Evolutionary conservation across 768 basidiomycete genomes (phyloP), one percentile per base, ranked within the genome.

Genomic region (Tylopilus plumbeoviolaceoides): DNA sequence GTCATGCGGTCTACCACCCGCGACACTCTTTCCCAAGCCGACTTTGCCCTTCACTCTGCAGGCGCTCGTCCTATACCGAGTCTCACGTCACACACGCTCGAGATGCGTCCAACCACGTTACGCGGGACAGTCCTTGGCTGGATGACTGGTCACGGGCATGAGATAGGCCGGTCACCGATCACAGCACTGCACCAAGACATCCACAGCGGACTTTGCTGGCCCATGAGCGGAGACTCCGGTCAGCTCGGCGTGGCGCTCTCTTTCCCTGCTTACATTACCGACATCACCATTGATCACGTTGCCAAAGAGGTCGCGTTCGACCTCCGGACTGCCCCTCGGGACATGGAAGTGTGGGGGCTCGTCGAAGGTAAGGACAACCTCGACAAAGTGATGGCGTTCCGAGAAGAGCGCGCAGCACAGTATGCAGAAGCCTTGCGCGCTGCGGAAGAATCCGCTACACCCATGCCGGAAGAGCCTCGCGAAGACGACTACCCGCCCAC

Each of bases 331-430:
- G 91, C 92, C 2, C 95, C 95, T 40, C 75, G 81, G 53, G 76
- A 86, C 40, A 90, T 98, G 82, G 91, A 97, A 60, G 80, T 95
- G 5, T 95, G 93, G 94, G 94, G 84, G 0, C 69, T 93, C 58
- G 80, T 95, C 31, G 93, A 97, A 58, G 90, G 89, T 10, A 55
- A 63, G 47, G 87, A 89, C 4, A 90, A 94, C 59, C 50, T 82
- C 7, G 78, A 69, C 33, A 87, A 83, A 65, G 73, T 89, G 27
- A 63, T 62, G 25, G 77, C 71, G 48, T 90, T 85, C 75, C 73
- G 71, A 57, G 76, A 70, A 56, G 74, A 77, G 64, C 75, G 72
- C 63, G 70, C 66, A 33, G 65, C 64, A 48, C 61, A 60, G 52
- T 64, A 64, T 47, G 72, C 69, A 33, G 70, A 70, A 56, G 70